These are phyloP conservation scores for Solanum arcanum DNA, from an alignment of 257 asterid species.

Conservation along the genomic window DNA sequence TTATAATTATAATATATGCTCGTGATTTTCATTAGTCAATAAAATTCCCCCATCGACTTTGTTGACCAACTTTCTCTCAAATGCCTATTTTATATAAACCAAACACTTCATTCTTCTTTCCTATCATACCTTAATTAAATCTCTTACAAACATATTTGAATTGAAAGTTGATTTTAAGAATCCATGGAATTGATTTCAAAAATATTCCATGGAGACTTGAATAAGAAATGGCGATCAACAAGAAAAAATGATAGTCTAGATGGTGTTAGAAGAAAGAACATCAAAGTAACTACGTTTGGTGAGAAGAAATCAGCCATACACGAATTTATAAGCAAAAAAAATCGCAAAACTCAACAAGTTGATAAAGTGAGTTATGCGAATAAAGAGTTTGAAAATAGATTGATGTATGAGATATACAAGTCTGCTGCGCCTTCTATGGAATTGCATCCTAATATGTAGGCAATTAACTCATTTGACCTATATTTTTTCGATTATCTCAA, in stretches of 20 bases:
- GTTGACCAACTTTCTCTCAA: neutral
- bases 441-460: slow-evolving; percentile 5
- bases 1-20: neutral
- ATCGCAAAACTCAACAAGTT: neutral
- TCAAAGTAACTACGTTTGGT: slow-evolving; percentile 11
- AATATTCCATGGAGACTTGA: neutral
- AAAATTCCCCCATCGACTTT: neutral
- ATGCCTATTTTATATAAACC: neutral
- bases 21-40: neutral
- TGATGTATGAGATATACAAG: slow-evolving; percentile 59
- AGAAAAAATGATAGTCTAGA: slow-evolving; percentile 5
- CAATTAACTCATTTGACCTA: neutral
- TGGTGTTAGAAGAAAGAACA: neutral
- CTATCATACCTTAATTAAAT: neutral
- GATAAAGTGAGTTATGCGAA: neutral
- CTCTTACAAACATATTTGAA: neutral
- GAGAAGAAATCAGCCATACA: neutral
- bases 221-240: slow-evolving; percentile 9
- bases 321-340: neutral
- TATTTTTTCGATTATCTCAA: neutral
- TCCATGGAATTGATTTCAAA: neutral
- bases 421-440: slow-evolving; percentile 47
- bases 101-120: neutral
- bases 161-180: neutral
- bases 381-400: slow-evolving; percentile 44